Base-by-base conservation (phyloP, 805 yeast genomes). In the Yarrowia sp. region DNA sequence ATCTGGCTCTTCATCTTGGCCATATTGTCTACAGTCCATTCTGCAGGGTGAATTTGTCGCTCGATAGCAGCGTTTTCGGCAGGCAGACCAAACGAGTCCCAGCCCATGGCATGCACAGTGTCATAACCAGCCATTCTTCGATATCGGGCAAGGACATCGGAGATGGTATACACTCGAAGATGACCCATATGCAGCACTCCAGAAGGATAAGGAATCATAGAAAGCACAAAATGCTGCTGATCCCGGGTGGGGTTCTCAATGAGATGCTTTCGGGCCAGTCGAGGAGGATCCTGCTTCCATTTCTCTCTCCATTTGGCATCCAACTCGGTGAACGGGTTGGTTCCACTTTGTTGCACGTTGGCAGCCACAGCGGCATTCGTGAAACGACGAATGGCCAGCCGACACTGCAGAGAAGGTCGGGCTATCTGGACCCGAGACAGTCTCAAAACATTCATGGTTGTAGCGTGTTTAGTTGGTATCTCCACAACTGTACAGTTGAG, bases 81-180 rank as follows among this genome's bases (percentile, higher is more conserved):
- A 0, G 99, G 99, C 36, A 95, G 81, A 0, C 99, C 99, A 82
- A 95, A 95, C 0, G 98, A 97, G 81, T 95, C 99, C 98, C 98
- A 95, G 0, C 99, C 99, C 97, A 95, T 93, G 0, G 98, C 98
- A 76, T 95, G 97, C 1, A 94, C 82, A 14, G 94, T 97, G 46
- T 87, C 80, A 72, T 83, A 84, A 1, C 97, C 97, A 64, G 84
- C 85, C 79, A 91, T 83, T 71, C 95, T 82, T 72, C 91, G 85
- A 77, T 85, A 94, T 72, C 98, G 81, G 1, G 97, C 84, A 48
- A 95, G 76, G 2, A 87, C 89, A 77, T 95, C 99, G 73, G 93
- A 87, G 40, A 95, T 92, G 0, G 97, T 90, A 77, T 91, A 95
- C 0, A 95, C 99, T 67, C 99, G 82, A 53, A 93, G 82, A 78